These are phyloP conservation scores for Taxillus chinensis DNA, from an alignment of 164 flowering plant genomes.

Conservation along the genomic window DNA sequence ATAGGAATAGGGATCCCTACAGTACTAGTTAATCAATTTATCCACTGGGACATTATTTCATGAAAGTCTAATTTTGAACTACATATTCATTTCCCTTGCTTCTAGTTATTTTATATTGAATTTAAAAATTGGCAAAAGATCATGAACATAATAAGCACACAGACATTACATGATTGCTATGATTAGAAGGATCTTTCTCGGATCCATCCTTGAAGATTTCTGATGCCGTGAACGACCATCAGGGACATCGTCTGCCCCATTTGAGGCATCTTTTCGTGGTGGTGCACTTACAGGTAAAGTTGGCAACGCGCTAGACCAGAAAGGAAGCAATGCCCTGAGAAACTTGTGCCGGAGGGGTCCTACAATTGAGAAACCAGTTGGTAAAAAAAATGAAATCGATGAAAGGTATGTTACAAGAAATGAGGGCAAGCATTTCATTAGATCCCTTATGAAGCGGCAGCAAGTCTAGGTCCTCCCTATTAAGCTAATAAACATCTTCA, in stretches of 20 bases:
- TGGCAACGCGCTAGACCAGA: slow-evolving; percentile 95
- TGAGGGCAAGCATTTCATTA: slow-evolving; percentile 3
- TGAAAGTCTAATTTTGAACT: too few species aligned
- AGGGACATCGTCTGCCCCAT: slow-evolving; percentile 38
- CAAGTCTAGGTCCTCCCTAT: not conserved
- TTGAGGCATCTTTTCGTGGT: slow-evolving; percentile 59
- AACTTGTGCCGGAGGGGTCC: slow-evolving; percentile 86
- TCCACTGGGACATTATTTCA: too few species aligned
- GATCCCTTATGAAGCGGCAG: not conserved
- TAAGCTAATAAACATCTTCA: too few species aligned
- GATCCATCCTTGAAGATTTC: slow-evolving; percentile 86
- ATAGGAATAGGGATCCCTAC: too few species aligned
- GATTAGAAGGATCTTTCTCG: slow-evolving; percentile 79
- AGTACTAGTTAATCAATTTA: too few species aligned
- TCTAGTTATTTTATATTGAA: too few species aligned
- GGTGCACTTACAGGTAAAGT: slow-evolving; percentile 97
- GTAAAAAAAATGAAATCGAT: not conserved
- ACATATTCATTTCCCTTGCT: too few species aligned
- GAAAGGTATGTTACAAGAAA: not conserved
- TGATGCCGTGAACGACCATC: slow-evolving; percentile 73
- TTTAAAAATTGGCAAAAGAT: not conserved
- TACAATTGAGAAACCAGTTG: slow-evolving; percentile 17
- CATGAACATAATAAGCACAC: not conserved
- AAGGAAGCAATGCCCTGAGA: slow-evolving; percentile 73
- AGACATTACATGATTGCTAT: slow-evolving; percentile 79